Conservation (phyloP, 306 rosid species). For the Quercus variabilis region DNA sequence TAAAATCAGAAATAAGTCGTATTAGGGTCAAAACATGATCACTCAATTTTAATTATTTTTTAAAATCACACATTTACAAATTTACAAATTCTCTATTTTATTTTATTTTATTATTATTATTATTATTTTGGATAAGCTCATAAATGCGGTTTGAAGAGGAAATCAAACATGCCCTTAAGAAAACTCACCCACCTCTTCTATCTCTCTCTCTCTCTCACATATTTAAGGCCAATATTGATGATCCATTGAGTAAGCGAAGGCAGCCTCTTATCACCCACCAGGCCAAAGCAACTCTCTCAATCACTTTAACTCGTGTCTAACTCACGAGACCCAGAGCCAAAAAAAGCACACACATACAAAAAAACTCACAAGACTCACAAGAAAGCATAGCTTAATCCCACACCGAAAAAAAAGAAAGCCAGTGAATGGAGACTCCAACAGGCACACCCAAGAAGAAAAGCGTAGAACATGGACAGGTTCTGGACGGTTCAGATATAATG, state of each 20-base stretch:
- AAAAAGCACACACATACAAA: no score
- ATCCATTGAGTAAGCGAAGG: neutral
- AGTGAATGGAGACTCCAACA: constrained; percentile 28
- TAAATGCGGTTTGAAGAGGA: constrained; percentile 3
- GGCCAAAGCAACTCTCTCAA: neutral
- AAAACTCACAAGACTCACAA: constrained; percentile 49
- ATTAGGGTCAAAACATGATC: no score
- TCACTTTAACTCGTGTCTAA: constrained; percentile 32
- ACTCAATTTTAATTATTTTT: no score
- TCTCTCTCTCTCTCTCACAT: neutral
- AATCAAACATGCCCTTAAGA: neutral
- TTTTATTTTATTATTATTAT: neutral
- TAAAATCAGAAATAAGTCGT: no score
- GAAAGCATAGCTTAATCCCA: constrained; percentile 15
- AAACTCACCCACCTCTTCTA: neutral
- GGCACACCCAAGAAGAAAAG: constrained; percentile 27
- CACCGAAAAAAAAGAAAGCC: neutral
- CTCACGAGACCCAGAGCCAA: constrained; percentile 47
- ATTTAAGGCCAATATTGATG: neutral
- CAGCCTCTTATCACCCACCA: neutral
- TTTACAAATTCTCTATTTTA: neutral
- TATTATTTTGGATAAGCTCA: neutral
- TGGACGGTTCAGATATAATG: constrained; percentile 94
- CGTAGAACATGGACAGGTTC: constrained; percentile 49
- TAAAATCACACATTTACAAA: no score